phyloP scores from a whole-genome alignment of 768 basidiomycete genomes.

The Suillus decipiens region DNA sequence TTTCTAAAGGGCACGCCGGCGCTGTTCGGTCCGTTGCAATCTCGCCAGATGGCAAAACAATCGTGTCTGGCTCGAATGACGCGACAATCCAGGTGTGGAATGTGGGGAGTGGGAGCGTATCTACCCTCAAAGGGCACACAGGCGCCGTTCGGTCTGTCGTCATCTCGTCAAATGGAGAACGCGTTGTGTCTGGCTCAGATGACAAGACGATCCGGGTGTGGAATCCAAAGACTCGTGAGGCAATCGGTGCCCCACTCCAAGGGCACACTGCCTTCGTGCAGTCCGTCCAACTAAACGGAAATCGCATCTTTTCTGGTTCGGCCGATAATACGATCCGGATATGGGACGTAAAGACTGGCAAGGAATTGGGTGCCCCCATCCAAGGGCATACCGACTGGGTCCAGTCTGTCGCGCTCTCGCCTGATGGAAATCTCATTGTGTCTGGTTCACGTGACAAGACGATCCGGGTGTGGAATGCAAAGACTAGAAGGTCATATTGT shows the following conservation, averaged over 20 bases:
- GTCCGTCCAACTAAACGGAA: background rate
- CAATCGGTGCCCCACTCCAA: background rate
- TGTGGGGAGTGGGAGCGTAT: background rate
- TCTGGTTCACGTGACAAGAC: slow-evolving; percentile 11
- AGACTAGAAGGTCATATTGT: background rate
- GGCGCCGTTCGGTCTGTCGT: background rate
- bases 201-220: slow-evolving; percentile 8
- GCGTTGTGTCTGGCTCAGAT: slow-evolving; percentile 7
- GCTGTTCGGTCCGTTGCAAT: background rate
- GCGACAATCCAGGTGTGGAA: slow-evolving; percentile 10
- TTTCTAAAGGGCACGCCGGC: background rate
- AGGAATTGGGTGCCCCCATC: background rate
- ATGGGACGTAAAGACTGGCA: background rate
- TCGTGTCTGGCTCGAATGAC: slow-evolving; percentile 16
- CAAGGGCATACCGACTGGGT: slow-evolving; percentile 1
- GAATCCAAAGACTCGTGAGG: background rate
- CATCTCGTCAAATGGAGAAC: background rate
- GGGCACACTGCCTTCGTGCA: background rate
- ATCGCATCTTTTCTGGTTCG: background rate
- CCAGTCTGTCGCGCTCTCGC: slow-evolving; percentile 5
- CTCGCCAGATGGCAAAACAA: background rate
- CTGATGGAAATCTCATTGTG: slow-evolving; percentile 2
- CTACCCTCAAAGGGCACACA: slow-evolving; percentile 4
- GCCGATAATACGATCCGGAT: background rate
- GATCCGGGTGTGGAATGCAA: background rate